Percentiles rank a stretch among this genome's conserved stretches.
Conservation (phyloP, 129 eudicot species). For the Flaveria ramosissima region DNA sequence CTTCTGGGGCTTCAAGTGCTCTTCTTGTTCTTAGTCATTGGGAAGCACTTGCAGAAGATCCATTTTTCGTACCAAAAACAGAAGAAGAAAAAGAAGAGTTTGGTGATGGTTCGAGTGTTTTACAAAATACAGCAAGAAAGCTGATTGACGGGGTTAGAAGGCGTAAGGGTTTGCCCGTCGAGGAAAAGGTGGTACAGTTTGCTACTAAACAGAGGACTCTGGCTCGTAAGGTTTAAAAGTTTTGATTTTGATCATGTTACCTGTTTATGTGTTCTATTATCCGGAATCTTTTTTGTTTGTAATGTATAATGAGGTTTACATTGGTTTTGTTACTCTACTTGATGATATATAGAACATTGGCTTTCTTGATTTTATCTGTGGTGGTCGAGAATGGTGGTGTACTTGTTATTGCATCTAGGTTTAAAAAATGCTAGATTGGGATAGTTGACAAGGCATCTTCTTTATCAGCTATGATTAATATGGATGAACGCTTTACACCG, state of each 20-base stretch:
- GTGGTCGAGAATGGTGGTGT: background rate
- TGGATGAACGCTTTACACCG: too few relatives aligned
- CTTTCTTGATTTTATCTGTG: background rate
- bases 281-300: background rate
- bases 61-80: constrained; percentile 93
- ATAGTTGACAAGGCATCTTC: too few relatives aligned
- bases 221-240: constrained; percentile 82
- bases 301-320: constrained; percentile 4
- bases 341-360: constrained; percentile 3
- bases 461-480: too few relatives aligned
- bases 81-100: constrained; percentile 94
- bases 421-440: too few relatives aligned
- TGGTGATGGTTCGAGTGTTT: constrained; percentile 90
- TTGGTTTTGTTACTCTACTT: background rate
- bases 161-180: constrained; percentile 85
- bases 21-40: constrained; percentile 93
- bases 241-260: background rate
- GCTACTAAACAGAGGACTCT: constrained; percentile 93
- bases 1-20: constrained; percentile 94
- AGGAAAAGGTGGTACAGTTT: constrained; percentile 89
- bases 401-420: too few relatives aligned
- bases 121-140: constrained; percentile 71
- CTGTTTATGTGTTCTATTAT: background rate
- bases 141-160: constrained; percentile 87
- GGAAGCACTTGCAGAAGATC: constrained; percentile 85